Conservation (phyloP, 2,329 filamentous ascomycete genomes). For the Colletotrichum spaethianum region DNA sequence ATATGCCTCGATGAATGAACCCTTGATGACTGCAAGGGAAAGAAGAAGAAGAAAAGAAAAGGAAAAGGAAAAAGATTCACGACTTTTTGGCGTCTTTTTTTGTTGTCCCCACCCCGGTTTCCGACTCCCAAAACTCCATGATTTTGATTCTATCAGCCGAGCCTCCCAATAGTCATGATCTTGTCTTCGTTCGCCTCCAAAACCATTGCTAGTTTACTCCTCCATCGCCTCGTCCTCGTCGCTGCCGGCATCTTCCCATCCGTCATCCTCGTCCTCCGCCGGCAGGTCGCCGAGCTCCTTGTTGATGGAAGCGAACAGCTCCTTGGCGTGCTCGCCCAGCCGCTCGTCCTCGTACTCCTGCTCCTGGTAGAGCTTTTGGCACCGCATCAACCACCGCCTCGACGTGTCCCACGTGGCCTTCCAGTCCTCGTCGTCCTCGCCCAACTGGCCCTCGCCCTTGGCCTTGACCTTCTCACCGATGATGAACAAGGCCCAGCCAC, state of each 20-base stretch:
- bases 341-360: conserved; percentile 90
- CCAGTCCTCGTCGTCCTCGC: conserved; percentile 63
- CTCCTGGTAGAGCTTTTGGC: conserved; percentile 81
- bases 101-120: conserved; percentile 12
- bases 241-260: conserved; percentile 61
- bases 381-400: conserved; percentile 86
- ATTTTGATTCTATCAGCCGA: neutral
- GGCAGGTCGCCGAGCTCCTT: conserved; percentile 74
- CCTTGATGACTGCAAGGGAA: neutral
- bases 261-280: conserved; percentile 67
- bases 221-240: conserved; percentile 67
- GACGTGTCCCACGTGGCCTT: conserved; percentile 79
- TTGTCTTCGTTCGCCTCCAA: neutral
- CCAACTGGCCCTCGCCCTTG: conserved; percentile 43
- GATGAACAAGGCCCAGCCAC: conserved; percentile 92
- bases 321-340: conserved; percentile 80
- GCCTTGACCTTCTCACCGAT: conserved; percentile 77
- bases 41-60: neutral
- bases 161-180: neutral
- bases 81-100: conserved; percentile 8
- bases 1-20: conserved; percentile 1
- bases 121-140: conserved; percentile 28
- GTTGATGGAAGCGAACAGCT: conserved; percentile 76
- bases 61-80: neutral
- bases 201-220: conserved; percentile 46